Conservation (phyloP, 2,329 filamentous ascomycete genomes). For the Sarocladium strictum region DNA sequence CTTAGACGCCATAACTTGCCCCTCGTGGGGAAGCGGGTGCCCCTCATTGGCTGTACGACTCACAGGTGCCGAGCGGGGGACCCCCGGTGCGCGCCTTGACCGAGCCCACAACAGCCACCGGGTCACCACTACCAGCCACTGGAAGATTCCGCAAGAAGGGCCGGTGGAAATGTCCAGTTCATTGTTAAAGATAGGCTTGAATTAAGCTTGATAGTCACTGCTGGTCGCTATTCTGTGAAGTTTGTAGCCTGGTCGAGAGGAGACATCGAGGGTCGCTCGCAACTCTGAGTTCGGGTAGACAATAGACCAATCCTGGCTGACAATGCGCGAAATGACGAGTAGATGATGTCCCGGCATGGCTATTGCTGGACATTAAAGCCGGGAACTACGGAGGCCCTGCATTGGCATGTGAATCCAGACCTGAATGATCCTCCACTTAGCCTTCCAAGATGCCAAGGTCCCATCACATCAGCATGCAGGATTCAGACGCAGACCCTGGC, state of each 20-base stretch:
- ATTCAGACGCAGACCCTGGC: background rate
- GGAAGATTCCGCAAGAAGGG: no score
- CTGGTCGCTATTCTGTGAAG: no score
- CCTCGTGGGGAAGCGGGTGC: background rate
- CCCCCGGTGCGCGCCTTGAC: no score
- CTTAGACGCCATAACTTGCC: background rate
- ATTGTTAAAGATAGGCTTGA: background rate
- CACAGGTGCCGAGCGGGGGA: background rate
- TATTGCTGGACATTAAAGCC: background rate
- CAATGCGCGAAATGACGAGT: no score
- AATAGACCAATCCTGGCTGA: no score
- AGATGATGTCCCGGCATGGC: background rate
- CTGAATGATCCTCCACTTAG: background rate
- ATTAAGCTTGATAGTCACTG: background rate
- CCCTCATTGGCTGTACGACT: background rate
- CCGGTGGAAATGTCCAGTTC: no score
- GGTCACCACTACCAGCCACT: no score
- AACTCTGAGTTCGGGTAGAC: no score
- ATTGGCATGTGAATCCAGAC: background rate
- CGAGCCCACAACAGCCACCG: no score
- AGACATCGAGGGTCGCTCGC: no score
- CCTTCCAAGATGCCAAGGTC: background rate
- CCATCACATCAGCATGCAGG: background rate
- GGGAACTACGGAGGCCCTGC: background rate
- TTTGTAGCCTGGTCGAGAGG: no score